Evolutionary conservation across 495 filamentous ascomycete species (phyloP).

Genomic region (Neurospora sublineolata): DNA sequence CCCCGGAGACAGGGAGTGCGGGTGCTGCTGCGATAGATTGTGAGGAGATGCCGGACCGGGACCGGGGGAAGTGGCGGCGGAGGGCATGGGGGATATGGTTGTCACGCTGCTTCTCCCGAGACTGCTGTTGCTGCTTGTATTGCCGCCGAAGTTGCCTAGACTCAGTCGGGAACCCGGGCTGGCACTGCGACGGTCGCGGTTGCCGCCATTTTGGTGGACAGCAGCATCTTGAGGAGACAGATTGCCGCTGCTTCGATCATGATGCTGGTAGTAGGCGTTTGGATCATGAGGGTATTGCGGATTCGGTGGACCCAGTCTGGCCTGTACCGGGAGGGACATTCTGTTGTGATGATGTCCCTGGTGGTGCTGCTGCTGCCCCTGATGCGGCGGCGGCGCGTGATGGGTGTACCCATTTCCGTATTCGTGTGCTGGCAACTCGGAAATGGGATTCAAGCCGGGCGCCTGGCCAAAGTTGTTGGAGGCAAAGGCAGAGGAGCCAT

Average conservation of each 20-base stretch:
- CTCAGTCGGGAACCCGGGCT: background rate
- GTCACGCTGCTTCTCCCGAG: background rate
- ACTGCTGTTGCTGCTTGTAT: background rate
- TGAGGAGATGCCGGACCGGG: background rate
- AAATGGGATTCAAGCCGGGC: background rate
- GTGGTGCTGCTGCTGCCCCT: background rate
- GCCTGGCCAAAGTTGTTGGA: background rate
- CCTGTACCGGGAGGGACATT: background rate
- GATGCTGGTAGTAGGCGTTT: background rate
- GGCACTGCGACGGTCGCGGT: background rate
- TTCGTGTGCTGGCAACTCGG: background rate
- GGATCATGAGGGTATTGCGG: background rate
- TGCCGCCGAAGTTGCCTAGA: background rate
- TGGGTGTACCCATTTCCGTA: background rate
- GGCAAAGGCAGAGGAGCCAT: background rate
- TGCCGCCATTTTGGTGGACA: background rate
- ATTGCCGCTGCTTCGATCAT: background rate
- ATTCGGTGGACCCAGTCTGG: background rate
- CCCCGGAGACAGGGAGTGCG: background rate
- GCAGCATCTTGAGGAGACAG: background rate
- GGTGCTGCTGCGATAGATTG: background rate
- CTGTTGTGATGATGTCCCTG: background rate
- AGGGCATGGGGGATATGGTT: background rate
- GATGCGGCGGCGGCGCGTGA: background rate
- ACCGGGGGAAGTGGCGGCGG: background rate